Evolutionary conservation across 495 filamentous ascomycete species (phyloP), one percentile per base, ranked within the genome.

Genomic region (Penicillium samsonianum): DNA sequence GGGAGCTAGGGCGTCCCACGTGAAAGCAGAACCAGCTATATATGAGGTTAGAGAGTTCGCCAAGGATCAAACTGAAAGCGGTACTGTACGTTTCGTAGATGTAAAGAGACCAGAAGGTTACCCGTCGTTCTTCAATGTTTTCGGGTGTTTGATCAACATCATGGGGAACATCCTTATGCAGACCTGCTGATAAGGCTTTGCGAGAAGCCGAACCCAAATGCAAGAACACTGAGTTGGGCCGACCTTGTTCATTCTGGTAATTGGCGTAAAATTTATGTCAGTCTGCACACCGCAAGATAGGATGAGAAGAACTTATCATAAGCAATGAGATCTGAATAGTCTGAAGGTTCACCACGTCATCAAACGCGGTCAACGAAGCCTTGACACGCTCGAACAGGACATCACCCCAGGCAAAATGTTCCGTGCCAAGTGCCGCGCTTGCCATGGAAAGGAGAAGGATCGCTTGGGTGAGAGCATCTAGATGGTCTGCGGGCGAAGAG

Each of bases 341-440:
- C 26, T 78, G 73, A 1, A 78, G 48, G 48, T 75, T 80, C 0
- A 78, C 77, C 6, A 74, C 70, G 7, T 78, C 76, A 47, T 80
- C 77, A 37, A 68, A 69, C 0, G 64, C 41, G 3, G 59, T 54
- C 25, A 61, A 51, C 1, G 72, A 72, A n/a, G 68, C 64, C 50
- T 77, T 78, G 22, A 73, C 76, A 2, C 70, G 72, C 14, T 74
- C 70, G 35, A 72, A 74, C 19, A 80, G 41, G 6, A 74, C 47
- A 41, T 80, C 73, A 0, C 72, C 76, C 73, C 73, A 76, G 3
- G 63, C 59, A 53, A 62, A 63, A 41, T 75, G 67, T 20, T 76
- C 67, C 0, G 73, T 73, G 1, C 67, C 70, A 6, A 73, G 47
- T 5, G 74, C 63, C 0, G 69, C 73, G 25, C 58, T 62, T 1